Evolutionary conservation across 2,329 filamentous ascomycete genomes (phyloP).

Genomic region (Ophiocordyceps camponoti-leonardi): DNA sequence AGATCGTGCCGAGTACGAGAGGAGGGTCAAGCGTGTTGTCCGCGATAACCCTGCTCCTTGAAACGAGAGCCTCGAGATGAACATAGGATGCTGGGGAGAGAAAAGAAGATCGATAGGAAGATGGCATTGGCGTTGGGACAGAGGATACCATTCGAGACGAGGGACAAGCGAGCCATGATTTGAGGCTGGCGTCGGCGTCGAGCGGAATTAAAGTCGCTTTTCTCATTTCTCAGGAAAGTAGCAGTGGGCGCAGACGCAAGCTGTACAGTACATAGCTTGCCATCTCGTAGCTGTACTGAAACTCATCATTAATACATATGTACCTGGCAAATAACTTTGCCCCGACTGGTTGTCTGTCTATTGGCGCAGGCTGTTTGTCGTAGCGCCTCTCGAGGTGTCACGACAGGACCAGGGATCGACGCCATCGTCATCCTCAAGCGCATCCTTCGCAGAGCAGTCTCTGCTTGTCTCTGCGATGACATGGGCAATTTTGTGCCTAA

Average conservation of each 20-base stretch:
- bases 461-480: neutral
- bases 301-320: no score
- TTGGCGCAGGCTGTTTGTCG: neutral
- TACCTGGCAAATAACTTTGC: no score
- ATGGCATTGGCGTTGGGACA: neutral
- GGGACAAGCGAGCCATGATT: neutral
- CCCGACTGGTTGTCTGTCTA: neutral
- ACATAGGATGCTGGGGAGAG: constrained; percentile 1
- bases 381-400: neutral
- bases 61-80: constrained; percentile 2
- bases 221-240: no score
- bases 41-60: constrained; percentile 71
- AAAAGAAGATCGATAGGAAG: constrained; percentile 15
- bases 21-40: constrained; percentile 71
- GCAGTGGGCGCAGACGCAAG: no score
- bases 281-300: no score
- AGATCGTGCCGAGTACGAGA: constrained; percentile 74
- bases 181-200: constrained; percentile 1
- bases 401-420: neutral
- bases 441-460: neutral
- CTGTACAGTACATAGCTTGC: no score
- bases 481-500: neutral
- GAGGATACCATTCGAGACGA: neutral
- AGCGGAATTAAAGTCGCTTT: neutral
- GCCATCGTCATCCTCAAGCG: neutral